Evolutionary conservation across 257 asterid species (phyloP), one percentile per base, ranked within the genome.

Genomic region (Sherardia arvensis): DNA sequence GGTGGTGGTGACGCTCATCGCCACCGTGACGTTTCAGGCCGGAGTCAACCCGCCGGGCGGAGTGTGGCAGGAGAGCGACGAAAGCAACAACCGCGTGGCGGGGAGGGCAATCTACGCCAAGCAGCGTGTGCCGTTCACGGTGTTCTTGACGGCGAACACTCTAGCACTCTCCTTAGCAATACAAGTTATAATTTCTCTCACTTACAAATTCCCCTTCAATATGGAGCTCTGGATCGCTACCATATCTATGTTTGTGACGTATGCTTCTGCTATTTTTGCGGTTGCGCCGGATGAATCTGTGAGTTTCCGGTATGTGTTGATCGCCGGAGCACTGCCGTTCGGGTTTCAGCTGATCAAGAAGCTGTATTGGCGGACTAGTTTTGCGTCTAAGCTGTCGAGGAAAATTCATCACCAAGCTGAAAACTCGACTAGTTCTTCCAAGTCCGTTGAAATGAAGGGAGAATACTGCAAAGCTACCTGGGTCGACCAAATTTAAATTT

Each of bases 1-100:
- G 7, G 10, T 68, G 6, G 59, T 68, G 1, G 72, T 47, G 34
- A 64, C 72, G 34, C 11, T 68, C 12, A 59, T 68, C 53, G 72
- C 72, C 34, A 49, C 72, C n/a, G 61, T 59, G 59, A 68, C 72
- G 7, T 59, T 59, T 33, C 47, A 53, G 29, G 66, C 72, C 15
- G 72, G 72, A 28, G 66, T 68, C 21, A 68, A 59, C 49, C 91
- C 90, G 4, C 89, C 88, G 0, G 87, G 91, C 1, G 88, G 91
- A 5, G 79, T 80, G 5, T 84, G 91, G 88, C 84, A 38, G 47
- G 47, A 86, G 55, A 85, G 82, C 5, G 71, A 76, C 57, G 25
- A 7, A 0, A 1, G 33, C 20, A 64, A 11, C 7, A 45, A 22
- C 1, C 85, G 67, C 69, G 56, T 9, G 1, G 86, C 90, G 0